Percentiles rank a stretch among this genome's conserved stretches.
phyloP scores from a whole-genome alignment of 139 green algal genomes.

The Coccomyxa sp. region DNA sequence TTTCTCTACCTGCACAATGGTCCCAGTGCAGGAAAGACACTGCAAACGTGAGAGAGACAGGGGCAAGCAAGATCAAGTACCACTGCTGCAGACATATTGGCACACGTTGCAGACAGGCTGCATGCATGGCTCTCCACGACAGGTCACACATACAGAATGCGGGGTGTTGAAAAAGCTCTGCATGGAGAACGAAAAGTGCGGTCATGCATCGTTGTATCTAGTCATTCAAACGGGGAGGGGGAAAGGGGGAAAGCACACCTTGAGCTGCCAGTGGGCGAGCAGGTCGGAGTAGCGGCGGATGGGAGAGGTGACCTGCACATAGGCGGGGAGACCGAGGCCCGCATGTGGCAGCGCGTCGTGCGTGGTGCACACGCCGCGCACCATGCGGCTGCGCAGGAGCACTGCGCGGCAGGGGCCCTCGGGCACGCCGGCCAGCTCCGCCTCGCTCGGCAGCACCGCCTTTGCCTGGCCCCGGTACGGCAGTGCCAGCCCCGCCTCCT shows the following conservation, averaged over 20 bases:
- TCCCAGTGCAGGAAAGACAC: no score
- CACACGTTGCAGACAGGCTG: no score
- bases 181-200: no score
- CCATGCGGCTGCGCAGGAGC: slow-evolving; percentile 66
- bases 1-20: no score
- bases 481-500: slow-evolving; percentile 49
- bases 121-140: no score
- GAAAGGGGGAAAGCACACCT: slow-evolving; percentile 20
- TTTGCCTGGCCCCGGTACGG: slow-evolving; percentile 63
- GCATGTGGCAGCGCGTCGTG: slow-evolving; percentile 44
- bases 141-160: no score
- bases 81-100: no score
- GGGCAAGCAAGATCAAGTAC: no score
- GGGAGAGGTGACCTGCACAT: slow-evolving; percentile 76
- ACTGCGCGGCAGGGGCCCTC: slow-evolving; percentile 49
- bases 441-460: slow-evolving; percentile 21
- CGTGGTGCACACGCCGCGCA: slow-evolving; percentile 35
- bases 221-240: background rate
- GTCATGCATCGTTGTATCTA: no score
- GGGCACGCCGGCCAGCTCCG: slow-evolving; percentile 49
- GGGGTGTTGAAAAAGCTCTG: no score
- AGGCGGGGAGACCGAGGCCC: slow-evolving; percentile 63
- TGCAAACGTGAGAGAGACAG: no score
- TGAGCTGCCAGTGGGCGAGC: slow-evolving; percentile 78
- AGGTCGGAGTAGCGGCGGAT: slow-evolving; percentile 78